Percentiles rank a stretch among this genome's conserved stretches.
phyloP scores from a whole-genome alignment of 345 rosid species.

The Moricandia arvensis region DNA sequence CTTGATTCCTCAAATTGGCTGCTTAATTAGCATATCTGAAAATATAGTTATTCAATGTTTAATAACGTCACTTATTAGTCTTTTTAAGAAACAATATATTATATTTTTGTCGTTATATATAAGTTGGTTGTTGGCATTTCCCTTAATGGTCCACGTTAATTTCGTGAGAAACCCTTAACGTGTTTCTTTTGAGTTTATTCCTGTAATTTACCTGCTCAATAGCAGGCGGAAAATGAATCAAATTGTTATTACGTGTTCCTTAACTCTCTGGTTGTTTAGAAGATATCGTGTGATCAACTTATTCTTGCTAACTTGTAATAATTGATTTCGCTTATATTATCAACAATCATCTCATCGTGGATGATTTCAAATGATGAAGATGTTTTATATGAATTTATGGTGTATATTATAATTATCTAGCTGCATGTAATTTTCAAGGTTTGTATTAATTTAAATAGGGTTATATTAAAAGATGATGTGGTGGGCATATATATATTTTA shows the following conservation, averaged over 20 bases:
- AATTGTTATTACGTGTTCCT: slow-evolving; percentile 17
- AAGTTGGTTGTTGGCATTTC: slow-evolving; percentile 27
- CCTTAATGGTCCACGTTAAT: slow-evolving; percentile 26
- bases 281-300: slow-evolving; percentile 11
- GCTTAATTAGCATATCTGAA: slow-evolving; percentile 20
- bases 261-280: slow-evolving; percentile 8
- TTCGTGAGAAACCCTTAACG: slow-evolving; percentile 29
- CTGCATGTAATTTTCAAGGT: background rate
- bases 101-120: slow-evolving; percentile 22
- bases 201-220: slow-evolving; percentile 4
- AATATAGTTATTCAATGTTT: background rate
- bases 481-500: background rate
- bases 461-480: background rate
- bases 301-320: slow-evolving; percentile 16
- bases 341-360: background rate
- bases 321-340: slow-evolving; percentile 4
- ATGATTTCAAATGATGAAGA: background rate
- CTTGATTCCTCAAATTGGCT: slow-evolving; percentile 30
- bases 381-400: background rate
- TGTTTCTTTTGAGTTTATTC: slow-evolving; percentile 30
- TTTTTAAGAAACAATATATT: slow-evolving; percentile 9
- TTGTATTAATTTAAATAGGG: background rate
- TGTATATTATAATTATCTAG: background rate
- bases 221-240: background rate
- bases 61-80: slow-evolving; percentile 17